phyloP scores from a whole-genome alignment of 2,329 filamentous ascomycete species.

The Mollisiaceae sp. region DNA sequence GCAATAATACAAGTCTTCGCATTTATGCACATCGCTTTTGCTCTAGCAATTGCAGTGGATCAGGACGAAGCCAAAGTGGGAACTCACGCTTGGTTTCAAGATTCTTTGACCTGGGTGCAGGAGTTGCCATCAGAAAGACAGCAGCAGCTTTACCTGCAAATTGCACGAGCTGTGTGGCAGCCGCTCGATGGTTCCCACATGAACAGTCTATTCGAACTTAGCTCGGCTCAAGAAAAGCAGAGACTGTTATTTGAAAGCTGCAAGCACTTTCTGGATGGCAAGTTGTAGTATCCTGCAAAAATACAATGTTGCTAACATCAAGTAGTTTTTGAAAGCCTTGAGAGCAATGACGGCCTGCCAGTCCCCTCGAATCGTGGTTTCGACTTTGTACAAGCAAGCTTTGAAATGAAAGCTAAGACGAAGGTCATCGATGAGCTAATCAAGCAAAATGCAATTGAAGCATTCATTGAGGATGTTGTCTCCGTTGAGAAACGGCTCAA shows the following conservation, averaged over 20 bases:
- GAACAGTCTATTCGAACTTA: neutral
- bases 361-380: conserved; percentile 1
- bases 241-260: conserved; percentile 23
- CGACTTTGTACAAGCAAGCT: conserved; percentile 25
- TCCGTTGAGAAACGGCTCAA: conserved; percentile 28
- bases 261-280: conserved; percentile 35
- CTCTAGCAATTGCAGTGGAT: conserved; percentile 32
- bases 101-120: conserved; percentile 31
- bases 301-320: conserved; percentile 14
- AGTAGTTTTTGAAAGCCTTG: conserved; percentile 31
- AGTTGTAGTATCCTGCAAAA: neutral
- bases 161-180: conserved; percentile 35
- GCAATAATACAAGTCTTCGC: conserved; percentile 36
- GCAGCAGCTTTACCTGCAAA: conserved; percentile 28
- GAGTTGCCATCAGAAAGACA: conserved; percentile 31
- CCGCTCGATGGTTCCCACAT: conserved; percentile 25
- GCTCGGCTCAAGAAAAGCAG: conserved; percentile 18
- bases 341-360: neutral
- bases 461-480: conserved; percentile 33
- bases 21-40: conserved; percentile 38
- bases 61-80: conserved; percentile 30
- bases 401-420: conserved; percentile 28
- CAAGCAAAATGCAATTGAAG: conserved; percentile 29
- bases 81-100: conserved; percentile 33
- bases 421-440: conserved; percentile 35